Evolutionary conservation across 495 filamentous ascomycete genomes (phyloP).

Genomic region (Amphirosellinia nigrospora): DNA sequence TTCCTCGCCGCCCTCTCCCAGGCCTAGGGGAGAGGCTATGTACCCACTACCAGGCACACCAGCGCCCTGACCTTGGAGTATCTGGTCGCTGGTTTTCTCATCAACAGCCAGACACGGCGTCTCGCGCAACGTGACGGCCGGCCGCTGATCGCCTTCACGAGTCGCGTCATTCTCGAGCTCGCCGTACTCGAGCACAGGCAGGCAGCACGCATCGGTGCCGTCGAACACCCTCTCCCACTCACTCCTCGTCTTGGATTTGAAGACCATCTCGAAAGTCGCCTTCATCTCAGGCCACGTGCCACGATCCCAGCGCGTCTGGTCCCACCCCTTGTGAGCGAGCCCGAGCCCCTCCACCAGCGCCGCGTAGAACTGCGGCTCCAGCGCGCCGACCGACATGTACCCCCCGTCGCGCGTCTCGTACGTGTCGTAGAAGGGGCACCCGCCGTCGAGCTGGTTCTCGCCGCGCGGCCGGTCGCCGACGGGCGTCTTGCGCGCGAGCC

Average conservation of each 20-base stretch:
- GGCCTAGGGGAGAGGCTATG: slow-evolving; percentile 59
- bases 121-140: slow-evolving; percentile 69
- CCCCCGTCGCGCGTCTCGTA: slow-evolving; percentile 83
- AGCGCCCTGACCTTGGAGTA: slow-evolving; percentile 51
- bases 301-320: slow-evolving; percentile 60
- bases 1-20: slow-evolving; percentile 75
- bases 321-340: slow-evolving; percentile 59
- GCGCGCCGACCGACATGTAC: slow-evolving; percentile 88
- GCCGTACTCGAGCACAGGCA: slow-evolving; percentile 75
- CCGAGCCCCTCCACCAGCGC: slow-evolving; percentile 69
- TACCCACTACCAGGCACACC: slow-evolving; percentile 68
- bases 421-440: slow-evolving; percentile 84
- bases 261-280: slow-evolving; percentile 63
- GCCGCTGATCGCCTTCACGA: slow-evolving; percentile 73
- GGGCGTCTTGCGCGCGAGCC: slow-evolving; percentile 64
- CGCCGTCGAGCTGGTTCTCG: slow-evolving; percentile 79
- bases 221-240: slow-evolving; percentile 91
- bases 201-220: slow-evolving; percentile 89
- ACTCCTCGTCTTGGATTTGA: slow-evolving; percentile 72
- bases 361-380: slow-evolving; percentile 85
- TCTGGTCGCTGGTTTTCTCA: slow-evolving; percentile 39
- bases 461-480: slow-evolving; percentile 70
- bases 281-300: slow-evolving; percentile 69
- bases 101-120: slow-evolving; percentile 67
- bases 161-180: slow-evolving; percentile 69